Evolutionary conservation across 2,329 filamentous ascomycete species (phyloP).

Genomic region (Monilinia fructigena): DNA sequence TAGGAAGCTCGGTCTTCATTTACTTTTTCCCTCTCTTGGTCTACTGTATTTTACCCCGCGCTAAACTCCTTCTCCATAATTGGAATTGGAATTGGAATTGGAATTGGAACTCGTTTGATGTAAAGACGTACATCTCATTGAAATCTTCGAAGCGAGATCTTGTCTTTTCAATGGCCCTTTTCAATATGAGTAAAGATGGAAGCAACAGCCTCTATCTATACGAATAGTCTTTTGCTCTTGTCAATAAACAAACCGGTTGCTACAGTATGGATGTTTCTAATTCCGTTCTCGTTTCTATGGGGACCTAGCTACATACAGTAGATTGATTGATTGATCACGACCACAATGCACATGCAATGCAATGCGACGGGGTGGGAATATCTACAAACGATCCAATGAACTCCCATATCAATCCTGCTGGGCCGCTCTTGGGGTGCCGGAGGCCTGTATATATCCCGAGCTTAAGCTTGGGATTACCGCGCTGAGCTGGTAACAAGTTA

Average conservation of each 20-base stretch:
- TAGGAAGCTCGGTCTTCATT: background rate
- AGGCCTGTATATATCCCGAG: slow-evolving; percentile 9
- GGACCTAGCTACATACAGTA: background rate
- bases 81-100: background rate
- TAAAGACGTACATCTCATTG: background rate
- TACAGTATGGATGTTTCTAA: background rate
- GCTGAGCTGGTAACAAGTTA: background rate
- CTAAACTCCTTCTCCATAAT: background rate
- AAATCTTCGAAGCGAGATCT: background rate
- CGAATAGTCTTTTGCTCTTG: too few species aligned
- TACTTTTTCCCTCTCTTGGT: background rate
- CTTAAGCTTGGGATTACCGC: background rate
- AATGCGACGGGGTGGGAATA: background rate
- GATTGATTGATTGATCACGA: slow-evolving; percentile 5
- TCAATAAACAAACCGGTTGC: slow-evolving; percentile 16
- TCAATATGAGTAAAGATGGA: background rate
- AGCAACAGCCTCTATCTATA: too few species aligned
- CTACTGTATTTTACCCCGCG: slow-evolving; percentile 4
- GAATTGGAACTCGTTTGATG: background rate
- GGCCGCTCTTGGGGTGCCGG: slow-evolving; percentile 5
- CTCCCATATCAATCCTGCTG: background rate
- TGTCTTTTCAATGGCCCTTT: background rate
- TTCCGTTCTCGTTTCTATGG: background rate
- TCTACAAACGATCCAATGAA: background rate
- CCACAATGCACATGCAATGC: slow-evolving; percentile 1